Base-by-base conservation (phyloP, 1,139 yeast species). In the Meyerozyma guilliermondii region DNA sequence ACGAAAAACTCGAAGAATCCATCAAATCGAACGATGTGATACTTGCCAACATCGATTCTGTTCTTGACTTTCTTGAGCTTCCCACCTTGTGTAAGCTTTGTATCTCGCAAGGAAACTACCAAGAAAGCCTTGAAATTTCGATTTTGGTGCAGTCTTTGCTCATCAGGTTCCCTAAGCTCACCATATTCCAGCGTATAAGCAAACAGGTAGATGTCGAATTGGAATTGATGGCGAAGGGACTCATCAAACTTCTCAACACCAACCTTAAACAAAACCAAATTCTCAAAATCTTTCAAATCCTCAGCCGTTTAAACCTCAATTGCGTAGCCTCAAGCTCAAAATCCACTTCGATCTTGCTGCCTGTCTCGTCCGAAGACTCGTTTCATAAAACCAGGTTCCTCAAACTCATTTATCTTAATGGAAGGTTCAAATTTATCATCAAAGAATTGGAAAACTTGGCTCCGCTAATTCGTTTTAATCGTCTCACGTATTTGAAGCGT, bases 21-120 rank as follows among this genome's bases (percentile, higher is more conserved):
- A 56, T 68, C 30, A 52, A 55, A 10, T 51, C 55, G 5, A 63
- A 63, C 45, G 62, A 60, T 44, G 55, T 65, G 4, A 55, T 87
- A 8, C 63, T 87, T 38, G 71, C 78, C 31, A 83, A 85, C 50
- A 75, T 88, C 50, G 92, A 84, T 48, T 76, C 81, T 24, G 72
- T 89, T 9, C 78, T 86, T 48, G 96, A 87, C 53, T 74, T 89
- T 9, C 68, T 91, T 48, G 96, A 88, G 55, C 66, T 92, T 27
- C 98, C 98, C 0, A 76, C 94, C 2, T 62, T 91, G 41, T 82
- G 94, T 35, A 75, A 81, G 43, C 80, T 91, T n/a, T 87, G 97
- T 61, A 87, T 89, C 6, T 71, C 80, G 41, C 85, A 86, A 42
- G 96, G 96, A 0, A 87, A 87, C 57, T 92, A 89, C 58, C 87